Evolutionary conservation across 2,329 filamentous ascomycete species (phyloP).

Genomic region (Pseudocercospora vitis): DNA sequence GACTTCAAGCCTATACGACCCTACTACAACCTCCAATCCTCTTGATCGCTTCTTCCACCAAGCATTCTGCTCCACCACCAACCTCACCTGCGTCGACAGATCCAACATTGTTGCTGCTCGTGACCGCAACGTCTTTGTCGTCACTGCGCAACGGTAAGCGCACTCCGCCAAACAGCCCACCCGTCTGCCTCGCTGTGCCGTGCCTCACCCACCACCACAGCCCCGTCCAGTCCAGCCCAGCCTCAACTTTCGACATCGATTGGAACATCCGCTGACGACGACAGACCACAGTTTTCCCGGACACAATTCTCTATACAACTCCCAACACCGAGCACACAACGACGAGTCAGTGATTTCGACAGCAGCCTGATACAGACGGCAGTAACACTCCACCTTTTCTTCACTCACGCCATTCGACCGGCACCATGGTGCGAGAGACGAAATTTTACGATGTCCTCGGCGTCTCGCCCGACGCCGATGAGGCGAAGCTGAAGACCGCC

Average conservation of each 20-base stretch:
- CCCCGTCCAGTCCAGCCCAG: not conserved
- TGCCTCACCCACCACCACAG: not conserved
- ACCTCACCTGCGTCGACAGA: not conserved
- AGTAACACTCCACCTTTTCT: conserved; percentile 5
- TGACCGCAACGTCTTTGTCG: not conserved
- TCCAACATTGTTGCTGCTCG: not conserved
- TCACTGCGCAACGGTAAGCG: conserved; percentile 6
- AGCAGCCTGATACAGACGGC: conserved; percentile 17
- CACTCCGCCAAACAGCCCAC: not conserved
- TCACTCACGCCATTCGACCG: conserved; percentile 19
- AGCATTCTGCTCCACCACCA: too few species aligned
- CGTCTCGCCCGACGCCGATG: conserved; percentile 75
- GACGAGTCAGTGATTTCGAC: conserved; percentile 11
- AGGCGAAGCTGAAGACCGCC: conserved; percentile 85
- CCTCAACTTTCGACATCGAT: too few species aligned
- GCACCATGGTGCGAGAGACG: conserved; percentile 73
- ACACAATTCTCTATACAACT: not conserved
- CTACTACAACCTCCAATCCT: not conserved
- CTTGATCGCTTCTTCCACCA: too few species aligned
- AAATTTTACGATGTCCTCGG: conserved; percentile 78
- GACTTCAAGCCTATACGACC: not conserved
- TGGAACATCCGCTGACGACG: not conserved
- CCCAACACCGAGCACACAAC: not conserved
- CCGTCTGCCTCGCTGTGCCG: conserved; percentile 3
- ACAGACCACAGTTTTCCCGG: not conserved